A percentile compares a stretch with the other conserved stretches of the same genome.
Evolutionary conservation across 106 monocot species (phyloP).

Genomic region (Ottelia alismoides): DNA sequence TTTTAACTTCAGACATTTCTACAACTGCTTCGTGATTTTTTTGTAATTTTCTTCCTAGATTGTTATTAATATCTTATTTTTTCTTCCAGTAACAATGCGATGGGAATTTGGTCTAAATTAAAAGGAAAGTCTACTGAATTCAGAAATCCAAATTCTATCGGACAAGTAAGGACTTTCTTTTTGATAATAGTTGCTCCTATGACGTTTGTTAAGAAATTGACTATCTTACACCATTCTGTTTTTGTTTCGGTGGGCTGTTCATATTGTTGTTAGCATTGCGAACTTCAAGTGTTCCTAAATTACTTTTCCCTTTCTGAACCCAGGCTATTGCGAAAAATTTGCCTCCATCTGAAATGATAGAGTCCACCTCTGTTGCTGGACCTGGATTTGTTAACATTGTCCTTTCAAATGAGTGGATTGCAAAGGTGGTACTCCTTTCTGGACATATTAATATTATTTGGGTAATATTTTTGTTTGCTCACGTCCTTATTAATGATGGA

Average conservation of each 20-base stretch:
- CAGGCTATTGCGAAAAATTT: slow-evolving; percentile 84
- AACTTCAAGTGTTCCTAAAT: too few species aligned
- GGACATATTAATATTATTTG: too few species aligned
- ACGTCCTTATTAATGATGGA: too few species aligned
- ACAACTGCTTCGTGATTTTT: too few species aligned
- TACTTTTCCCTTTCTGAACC: too few species aligned
- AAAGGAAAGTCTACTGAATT: slow-evolving; percentile 69
- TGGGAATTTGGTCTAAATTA: slow-evolving; percentile 74
- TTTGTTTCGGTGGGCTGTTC: too few species aligned
- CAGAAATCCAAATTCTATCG: slow-evolving; percentile 71
- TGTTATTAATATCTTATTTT: too few species aligned
- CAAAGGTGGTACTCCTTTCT: slow-evolving; percentile 44
- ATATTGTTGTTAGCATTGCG: too few species aligned
- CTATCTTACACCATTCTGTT: too few species aligned
- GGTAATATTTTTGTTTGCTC: too few species aligned
- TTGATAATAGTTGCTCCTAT: neutral
- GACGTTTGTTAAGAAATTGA: neutral
- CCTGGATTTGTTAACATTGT: slow-evolving; percentile 77
- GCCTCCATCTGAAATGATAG: slow-evolving; percentile 56
- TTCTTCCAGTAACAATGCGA: slow-evolving; percentile 83
- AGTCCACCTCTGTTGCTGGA: slow-evolving; percentile 70
- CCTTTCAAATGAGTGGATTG: slow-evolving; percentile 65
- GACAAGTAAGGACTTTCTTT: slow-evolving; percentile 40
- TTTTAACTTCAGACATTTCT: too few species aligned
- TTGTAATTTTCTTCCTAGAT: too few species aligned